Base-by-base conservation (phyloP, 2,329 filamentous ascomycete species). In the Paracamarosporium sp. region DNA sequence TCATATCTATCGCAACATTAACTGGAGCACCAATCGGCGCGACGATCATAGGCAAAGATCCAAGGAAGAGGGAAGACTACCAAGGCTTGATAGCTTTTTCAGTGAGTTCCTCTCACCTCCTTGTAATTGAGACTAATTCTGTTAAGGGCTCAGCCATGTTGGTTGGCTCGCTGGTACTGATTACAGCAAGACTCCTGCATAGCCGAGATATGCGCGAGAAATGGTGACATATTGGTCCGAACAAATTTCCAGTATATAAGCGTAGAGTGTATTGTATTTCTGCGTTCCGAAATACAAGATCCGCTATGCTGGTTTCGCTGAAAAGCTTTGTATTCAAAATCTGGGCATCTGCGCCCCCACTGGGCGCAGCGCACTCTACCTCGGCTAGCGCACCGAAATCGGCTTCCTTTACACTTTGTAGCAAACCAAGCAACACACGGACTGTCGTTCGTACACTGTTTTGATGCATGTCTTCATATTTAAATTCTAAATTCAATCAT, bases 21-120 rank as follows among this genome's bases (percentile, higher is more conserved):
- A 86, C 86, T 0, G 88, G 89, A 0, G 86, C 82, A 44, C 90
- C 90, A 0, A 89, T 92, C 64, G 88, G 83, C 1, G 89, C 89
- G 6, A 68, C 70, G 3, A 61, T 77, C 4, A 69, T 75, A 11
- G 20, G 15, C 22, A 62, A 53, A 1, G 55, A 65, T 13, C 47
- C 65, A 1, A 30, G 65, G 1, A 54, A 8, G 0, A 66, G 59
- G 11, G 63, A 68, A 2, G 70, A 64, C 2, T 73, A 72, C 43
- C 44, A 45, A 31, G 62, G 66, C 44, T 38, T 73, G 17, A 72
- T 74, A 8, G 6, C 65, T 2, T 72, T 71, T 28, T 64, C 69
- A 3, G 70, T 73, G 57, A 51, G 63, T 59, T 11, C 17, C 1
- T 31, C 30, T 35, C 2, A 3, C 5, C 17, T 1, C 25, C 20